Base-by-base conservation (phyloP, 805 yeast species). In the Wickerhamomyces mucosus region DNA sequence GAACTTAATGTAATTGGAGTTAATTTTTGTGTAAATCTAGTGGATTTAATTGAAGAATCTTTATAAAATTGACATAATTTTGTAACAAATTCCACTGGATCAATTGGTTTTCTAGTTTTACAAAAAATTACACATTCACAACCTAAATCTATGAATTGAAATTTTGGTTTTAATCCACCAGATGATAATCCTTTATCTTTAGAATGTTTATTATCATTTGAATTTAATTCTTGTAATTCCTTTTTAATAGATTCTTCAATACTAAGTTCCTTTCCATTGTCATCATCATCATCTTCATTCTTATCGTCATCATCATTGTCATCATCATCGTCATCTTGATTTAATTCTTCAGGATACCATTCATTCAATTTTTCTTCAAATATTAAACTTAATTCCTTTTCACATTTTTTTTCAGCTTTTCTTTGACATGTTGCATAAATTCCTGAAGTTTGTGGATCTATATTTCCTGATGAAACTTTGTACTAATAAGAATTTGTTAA, bases 371-470 rank as follows among this genome's bases (percentile, higher is more conserved):
- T 66, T 14, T 77, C 84, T 30, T 60, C 57, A 26, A 86, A 66
- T 8, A 84, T 50, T 35, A 61, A 54, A 38, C 70, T 63, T 43
- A 86, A 58, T 51, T 86, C 96, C 40, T 73, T 74, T n/a, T 78
- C 68, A 38, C 94, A 84, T 32, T 69, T 75, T 33, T 67, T 67
- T 53, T 92, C 98, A 37, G 78, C 75, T 23, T 80, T 79, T 44
- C 95, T 67, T 30, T 75, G 72, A 55, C 96, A 89, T 0, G 97
- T 82, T 10, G 86, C 95, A 55, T 82, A 92, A 1, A 92, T 66
- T 0, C 98, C 98, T 23, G 78, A 61, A 33, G 92, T 81, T 24
- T 79, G 79, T 0, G 96, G 95, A 46, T 88, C 96, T 14, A 88
- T 55, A 33, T 72, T 60, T 7, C 72, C 72, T 3, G 60, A 48